Conservation (phyloP, 2,329 filamentous ascomycete genomes). For the Phyllosticta ampelicida region DNA sequence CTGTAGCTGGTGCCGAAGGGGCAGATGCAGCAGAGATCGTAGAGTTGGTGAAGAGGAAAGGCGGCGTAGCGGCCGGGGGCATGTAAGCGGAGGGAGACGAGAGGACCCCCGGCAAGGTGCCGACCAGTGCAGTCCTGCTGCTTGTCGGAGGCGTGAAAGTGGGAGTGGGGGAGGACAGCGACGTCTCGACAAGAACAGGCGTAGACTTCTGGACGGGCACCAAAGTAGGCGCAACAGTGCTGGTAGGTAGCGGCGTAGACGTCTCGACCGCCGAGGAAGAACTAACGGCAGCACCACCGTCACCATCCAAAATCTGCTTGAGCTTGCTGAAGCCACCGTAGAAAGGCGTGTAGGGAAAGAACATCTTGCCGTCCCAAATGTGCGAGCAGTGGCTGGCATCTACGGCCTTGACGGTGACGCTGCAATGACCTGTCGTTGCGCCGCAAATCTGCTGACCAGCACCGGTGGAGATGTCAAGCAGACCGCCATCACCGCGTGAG, state of each 20-base stretch:
- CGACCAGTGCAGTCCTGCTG: background rate
- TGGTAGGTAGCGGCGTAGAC: background rate
- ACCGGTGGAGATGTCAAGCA: constrained; percentile 7
- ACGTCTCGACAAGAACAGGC: background rate
- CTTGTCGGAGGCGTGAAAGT: background rate
- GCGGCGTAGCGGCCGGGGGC: background rate
- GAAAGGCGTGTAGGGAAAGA: background rate
- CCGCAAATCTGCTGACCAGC: constrained; percentile 7
- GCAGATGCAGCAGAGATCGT: background rate
- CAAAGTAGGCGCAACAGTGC: background rate
- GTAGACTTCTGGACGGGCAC: background rate
- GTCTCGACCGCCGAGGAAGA: background rate
- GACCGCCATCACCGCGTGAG: background rate
- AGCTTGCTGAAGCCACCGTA: background rate
- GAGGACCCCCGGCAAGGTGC: background rate
- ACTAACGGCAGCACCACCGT: background rate
- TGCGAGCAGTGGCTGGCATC: constrained; percentile 1
- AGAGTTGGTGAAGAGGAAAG: background rate
- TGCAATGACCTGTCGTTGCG: background rate
- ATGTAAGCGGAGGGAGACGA: background rate
- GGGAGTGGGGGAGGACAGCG: background rate
- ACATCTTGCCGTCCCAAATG: constrained; percentile 9
- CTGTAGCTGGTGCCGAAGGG: background rate
- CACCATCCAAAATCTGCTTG: background rate
- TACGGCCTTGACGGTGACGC: constrained; percentile 2